Evolutionary conservation across 495 filamentous ascomycete genomes (phyloP), one percentile per base, ranked within the genome.

Genomic region (Rhypophila decipiens): DNA sequence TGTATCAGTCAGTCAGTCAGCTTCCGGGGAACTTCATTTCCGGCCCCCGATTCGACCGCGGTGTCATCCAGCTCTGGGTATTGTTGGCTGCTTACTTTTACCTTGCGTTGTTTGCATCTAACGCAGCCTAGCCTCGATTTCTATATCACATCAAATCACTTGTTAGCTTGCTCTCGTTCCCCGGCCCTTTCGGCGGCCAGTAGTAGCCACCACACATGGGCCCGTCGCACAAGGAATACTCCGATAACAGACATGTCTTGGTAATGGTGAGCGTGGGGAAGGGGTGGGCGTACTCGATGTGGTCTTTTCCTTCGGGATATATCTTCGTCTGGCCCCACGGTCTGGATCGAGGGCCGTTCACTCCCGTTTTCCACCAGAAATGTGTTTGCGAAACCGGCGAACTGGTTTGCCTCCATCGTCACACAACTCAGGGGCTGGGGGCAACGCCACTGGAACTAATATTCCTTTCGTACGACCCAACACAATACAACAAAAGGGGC

Each of bases 41-140:
- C 27, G 7, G 27, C 27, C 7, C 7, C 27, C 7, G 13, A 13
- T 7, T 13, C 27, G 27, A 31, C 7, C 27, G n/a, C n/a, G n/a
- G n/a, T n/a, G n/a, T n/a, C n/a, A n/a, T n/a, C n/a, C n/a, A n/a
- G n/a, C n/a, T n/a, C n/a, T n/a, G n/a, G n/a, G n/a, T n/a, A n/a
- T n/a, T n/a, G n/a, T n/a, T n/a, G n/a, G n/a, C n/a, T n/a, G 29
- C 39, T 13, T 29, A 57, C 57, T 48, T 60, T 60, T 29, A 60
- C 57, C 40, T 60, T 60, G 37, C 57, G 51, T 21, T 50, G 15
- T 36, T 60, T 60, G 39, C 57, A 60, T n/a, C 47, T 39, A 0
- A 57, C 31, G 42, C 57, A 60, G 3, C 52, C 40, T 19, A 52
- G 24, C 21, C 56, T 42, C 17, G 56, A 59, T 47, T 59, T 59